Evolutionary conservation across 257 asterid species (phyloP).

Genomic region (Fraxinus anomala): DNA sequence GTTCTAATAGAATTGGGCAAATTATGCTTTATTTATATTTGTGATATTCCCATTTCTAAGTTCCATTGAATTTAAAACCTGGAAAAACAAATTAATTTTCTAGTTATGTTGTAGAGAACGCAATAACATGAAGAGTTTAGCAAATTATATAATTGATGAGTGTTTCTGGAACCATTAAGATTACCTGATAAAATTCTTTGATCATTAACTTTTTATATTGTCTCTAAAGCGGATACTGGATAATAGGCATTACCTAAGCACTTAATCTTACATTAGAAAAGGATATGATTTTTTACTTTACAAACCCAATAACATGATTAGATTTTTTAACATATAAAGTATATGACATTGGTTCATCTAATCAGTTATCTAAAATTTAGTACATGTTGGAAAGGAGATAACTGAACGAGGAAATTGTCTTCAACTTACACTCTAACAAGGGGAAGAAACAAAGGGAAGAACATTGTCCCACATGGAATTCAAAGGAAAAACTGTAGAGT

Average conservation of each 20-base stretch:
- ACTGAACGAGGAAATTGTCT: background rate
- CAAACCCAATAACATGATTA: background rate
- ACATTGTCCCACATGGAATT: background rate
- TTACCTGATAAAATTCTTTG: background rate
- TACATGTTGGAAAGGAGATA: background rate
- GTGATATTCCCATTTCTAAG: slow-evolving; percentile 1
- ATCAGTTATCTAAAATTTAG: background rate
- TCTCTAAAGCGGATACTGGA: background rate
- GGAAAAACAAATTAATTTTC: background rate
- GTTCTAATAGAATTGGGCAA: slow-evolving; percentile 8
- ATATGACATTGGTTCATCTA: background rate
- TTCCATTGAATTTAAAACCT: background rate
- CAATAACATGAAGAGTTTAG: slow-evolving; percentile 7
- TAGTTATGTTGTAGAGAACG: background rate
- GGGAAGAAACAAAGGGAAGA: background rate
- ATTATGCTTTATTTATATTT: background rate
- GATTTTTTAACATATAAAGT: background rate
- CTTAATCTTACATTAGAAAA: background rate
- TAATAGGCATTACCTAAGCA: background rate
- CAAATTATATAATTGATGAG: background rate
- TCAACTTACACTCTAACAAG: background rate
- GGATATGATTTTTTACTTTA: background rate
- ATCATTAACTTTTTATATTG: background rate
- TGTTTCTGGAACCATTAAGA: slow-evolving; percentile 5
- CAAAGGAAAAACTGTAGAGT: background rate